These are phyloP conservation scores for Xylaria sp. DNA, from an alignment of 2,329 filamentous ascomycete species.

Conservation along the genomic window DNA sequence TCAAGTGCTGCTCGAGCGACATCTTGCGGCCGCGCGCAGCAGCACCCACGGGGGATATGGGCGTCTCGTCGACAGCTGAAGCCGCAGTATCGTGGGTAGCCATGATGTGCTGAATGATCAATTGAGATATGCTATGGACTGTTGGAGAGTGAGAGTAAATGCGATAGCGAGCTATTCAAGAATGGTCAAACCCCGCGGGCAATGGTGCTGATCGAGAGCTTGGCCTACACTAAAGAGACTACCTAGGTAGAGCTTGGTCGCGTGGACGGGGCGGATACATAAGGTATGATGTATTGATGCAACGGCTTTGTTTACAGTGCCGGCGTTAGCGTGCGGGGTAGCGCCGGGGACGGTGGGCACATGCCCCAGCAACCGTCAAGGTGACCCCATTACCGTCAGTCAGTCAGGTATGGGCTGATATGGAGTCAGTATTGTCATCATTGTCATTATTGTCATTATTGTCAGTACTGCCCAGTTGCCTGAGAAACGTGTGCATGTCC, in stretches of 20 bases:
- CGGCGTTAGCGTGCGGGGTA: slow-evolving; percentile 23
- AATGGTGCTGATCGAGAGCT: too few relatives aligned
- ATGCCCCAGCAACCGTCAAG: too few relatives aligned
- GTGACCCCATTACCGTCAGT: too few relatives aligned
- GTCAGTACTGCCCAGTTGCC: too few relatives aligned
- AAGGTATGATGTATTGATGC: slow-evolving; percentile 15
- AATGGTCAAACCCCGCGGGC: background rate
- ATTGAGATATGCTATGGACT: background rate
- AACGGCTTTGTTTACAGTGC: slow-evolving; percentile 25
- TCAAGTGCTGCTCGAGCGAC: slow-evolving; percentile 74
- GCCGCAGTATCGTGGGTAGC: slow-evolving; percentile 38
- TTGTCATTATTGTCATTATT: too few relatives aligned
- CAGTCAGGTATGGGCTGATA: too few relatives aligned
- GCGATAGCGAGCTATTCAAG: background rate
- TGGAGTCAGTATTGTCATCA: too few relatives aligned
- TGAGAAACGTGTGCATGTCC: too few relatives aligned
- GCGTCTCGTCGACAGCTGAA: slow-evolving; percentile 57
- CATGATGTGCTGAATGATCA: slow-evolving; percentile 35
- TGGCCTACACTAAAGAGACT: too few relatives aligned
- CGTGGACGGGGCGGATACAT: slow-evolving; percentile 4
- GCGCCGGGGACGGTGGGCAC: slow-evolving; percentile 5
- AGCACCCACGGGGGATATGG: slow-evolving; percentile 62
- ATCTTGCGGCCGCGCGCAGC: slow-evolving; percentile 61
- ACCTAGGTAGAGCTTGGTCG: background rate
- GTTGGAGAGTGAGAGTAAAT: too few relatives aligned